Evolutionary conservation across 352 stramenopile genomes (phyloP).

Genomic region (Thraustochytrium sp.): DNA sequence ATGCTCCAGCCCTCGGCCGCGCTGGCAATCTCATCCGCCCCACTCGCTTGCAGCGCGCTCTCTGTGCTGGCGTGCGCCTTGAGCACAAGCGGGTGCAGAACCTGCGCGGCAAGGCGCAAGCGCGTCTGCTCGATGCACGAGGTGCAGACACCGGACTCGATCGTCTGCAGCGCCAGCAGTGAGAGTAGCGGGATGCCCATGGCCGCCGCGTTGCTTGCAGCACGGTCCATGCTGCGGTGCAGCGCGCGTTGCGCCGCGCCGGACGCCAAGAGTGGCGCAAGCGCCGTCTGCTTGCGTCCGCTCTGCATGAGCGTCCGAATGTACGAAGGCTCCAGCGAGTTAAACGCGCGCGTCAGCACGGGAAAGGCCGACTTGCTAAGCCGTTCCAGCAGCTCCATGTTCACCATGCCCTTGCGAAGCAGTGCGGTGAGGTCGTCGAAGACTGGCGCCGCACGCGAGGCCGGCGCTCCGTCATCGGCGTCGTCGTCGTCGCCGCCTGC

Average conservation of each 20-base stretch:
- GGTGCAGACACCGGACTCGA: slow-evolving; percentile 14
- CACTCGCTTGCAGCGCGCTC: not conserved
- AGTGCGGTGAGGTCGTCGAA: not conserved
- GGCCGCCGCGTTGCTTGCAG: not conserved
- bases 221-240: slow-evolving; percentile 9
- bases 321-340: slow-evolving; percentile 28
- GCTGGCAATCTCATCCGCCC: not conserved
- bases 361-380: not conserved
- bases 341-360: not conserved
- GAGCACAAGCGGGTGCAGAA: not conserved
- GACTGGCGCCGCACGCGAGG: too few species aligned
- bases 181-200: slow-evolving; percentile 15
- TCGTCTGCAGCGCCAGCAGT: not conserved
- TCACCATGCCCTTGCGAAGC: not conserved
- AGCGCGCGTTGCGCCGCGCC: not conserved
- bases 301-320: not conserved
- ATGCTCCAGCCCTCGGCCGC: not conserved
- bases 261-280: not conserved
- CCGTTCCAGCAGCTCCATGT: slow-evolving; percentile 4
- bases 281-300: not conserved
- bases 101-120: not conserved
- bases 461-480: not conserved
- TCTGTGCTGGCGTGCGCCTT: not conserved
- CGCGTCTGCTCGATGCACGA: slow-evolving; percentile 18
- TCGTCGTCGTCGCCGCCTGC: too few species aligned